phyloP scores from a whole-genome alignment of 306 rosid genomes.

The Citrullus colocynthis region DNA sequence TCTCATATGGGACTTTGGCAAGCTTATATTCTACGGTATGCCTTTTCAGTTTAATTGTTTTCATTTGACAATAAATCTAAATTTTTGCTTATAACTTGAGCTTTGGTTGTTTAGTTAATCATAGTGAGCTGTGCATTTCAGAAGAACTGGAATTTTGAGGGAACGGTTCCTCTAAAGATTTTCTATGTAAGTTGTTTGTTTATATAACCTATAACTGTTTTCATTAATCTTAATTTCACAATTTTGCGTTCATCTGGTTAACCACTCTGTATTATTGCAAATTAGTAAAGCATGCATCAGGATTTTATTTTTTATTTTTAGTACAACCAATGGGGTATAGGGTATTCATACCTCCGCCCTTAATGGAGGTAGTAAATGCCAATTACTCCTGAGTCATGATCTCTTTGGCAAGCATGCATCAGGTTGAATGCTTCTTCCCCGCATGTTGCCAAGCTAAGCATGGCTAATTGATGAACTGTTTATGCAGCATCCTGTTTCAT shows the following conservation, averaged over 20 bases:
- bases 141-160: conserved; percentile 41
- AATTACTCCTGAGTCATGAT: too few relatives aligned
- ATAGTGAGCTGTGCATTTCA: conserved; percentile 30
- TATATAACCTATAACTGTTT: neutral
- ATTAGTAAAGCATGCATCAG: neutral
- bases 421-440: neutral
- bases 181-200: conserved; percentile 51
- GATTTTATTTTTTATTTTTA: too few relatives aligned
- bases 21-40: conserved; percentile 56
- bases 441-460: neutral
- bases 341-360: too few relatives aligned
- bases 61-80: neutral
- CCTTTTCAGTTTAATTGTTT: conserved; percentile 8
- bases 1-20: conserved; percentile 40
- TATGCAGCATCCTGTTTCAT: neutral
- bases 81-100: neutral
- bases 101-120: conserved; percentile 8
- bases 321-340: neutral
- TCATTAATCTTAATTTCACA: neutral
- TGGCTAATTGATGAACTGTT: neutral
- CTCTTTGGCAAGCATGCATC: too few relatives aligned
- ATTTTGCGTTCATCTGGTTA: neutral
- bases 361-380: too few relatives aligned
- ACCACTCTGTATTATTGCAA: neutral
- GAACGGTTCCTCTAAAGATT: conserved; percentile 23